Evolutionary conservation across 768 basidiomycete genomes (phyloP), one percentile per base, ranked within the genome.

Genomic region (Termitomyces eurrhizus): DNA sequence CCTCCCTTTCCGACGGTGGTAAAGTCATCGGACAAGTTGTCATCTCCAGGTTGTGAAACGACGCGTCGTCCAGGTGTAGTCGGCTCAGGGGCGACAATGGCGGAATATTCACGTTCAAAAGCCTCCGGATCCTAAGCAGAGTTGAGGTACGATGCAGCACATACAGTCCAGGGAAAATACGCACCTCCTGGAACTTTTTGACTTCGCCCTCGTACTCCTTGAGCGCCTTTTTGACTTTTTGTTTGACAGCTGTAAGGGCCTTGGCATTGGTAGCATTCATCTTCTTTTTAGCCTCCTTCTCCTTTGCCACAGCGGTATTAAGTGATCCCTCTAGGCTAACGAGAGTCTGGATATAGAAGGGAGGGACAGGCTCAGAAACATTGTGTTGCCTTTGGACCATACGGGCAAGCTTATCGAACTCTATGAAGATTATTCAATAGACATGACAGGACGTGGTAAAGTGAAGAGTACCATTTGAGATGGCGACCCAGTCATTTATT

Each of bases 401-500:
- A 48, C 95, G 91, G 39, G 85, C 77, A 52, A 99, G 83, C 74
- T 98, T 98, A 77, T 99, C 97, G 74, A 95, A 97, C 75, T 98
- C 97, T 97, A 26, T 16, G 24, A 35, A 12, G 46, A 33, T 46
- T 36, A 45, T 35, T 56, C 44, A 57, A 37, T 41, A 45, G 9
- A 56, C 48, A n/a, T 48, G 39, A 32, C 7, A 21, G 37, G 45
- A 32, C 33, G 29, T n/a, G 24, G 35, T 24, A 36, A 55, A 46
- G 16, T 21, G 37, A 1, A 18, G 57, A 24, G 58, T 67, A 94
- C 95, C 95, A 61, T 83, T 88, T 24, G 90, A 93, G 67, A 94
- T 95, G 33, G 85, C 86, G 29, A 89, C 87, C 97, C 97, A 99
- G 75, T 99, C 95, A 68, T 95, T 96, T 66, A 96, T 95, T 80